Percentiles rank a stretch among this genome's conserved stretches.
Evolutionary conservation across 2,329 filamentous ascomycete genomes (phyloP).

Genomic region (Dothistroma septosporum): DNA sequence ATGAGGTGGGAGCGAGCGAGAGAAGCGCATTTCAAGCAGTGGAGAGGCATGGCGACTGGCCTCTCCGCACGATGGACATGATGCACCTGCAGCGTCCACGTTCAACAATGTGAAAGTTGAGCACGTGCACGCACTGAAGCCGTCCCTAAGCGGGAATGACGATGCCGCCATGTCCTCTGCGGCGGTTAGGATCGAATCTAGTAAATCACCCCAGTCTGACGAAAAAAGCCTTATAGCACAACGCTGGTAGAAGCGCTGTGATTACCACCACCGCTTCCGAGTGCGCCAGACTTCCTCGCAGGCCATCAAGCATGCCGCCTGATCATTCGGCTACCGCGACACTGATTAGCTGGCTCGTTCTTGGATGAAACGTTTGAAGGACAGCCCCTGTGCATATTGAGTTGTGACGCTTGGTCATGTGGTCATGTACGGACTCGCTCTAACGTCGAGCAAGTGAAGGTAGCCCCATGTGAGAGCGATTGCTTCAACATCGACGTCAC

Average conservation of each 20-base stretch:
- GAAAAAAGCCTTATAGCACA: not conserved
- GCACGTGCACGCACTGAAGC: not conserved
- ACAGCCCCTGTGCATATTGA: too few relatives aligned
- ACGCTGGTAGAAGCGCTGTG: too few relatives aligned
- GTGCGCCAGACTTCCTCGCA: too few relatives aligned
- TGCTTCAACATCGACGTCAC: not conserved
- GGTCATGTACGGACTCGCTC: too few relatives aligned
- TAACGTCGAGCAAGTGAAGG: not conserved
- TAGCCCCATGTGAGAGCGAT: not conserved
- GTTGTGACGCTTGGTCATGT: too few relatives aligned
- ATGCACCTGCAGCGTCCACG: not conserved
- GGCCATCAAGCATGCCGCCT: too few relatives aligned
- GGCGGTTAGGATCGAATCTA: not conserved
- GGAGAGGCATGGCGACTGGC: not conserved
- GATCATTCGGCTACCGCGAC: too few relatives aligned
- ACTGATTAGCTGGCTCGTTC: too few relatives aligned
- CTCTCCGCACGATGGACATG: not conserved
- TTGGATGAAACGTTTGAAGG: too few relatives aligned
- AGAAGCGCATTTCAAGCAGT: not conserved
- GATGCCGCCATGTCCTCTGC: not conserved
- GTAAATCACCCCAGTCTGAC: not conserved
- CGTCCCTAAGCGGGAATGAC: not conserved
- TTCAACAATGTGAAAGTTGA: not conserved
- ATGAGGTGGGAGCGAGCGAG: not conserved
- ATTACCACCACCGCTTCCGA: too few relatives aligned